Evolutionary conservation across 2,329 filamentous ascomycete species (phyloP), one percentile per base, ranked within the genome.

Genomic region (Colletotrichum lini): DNA sequence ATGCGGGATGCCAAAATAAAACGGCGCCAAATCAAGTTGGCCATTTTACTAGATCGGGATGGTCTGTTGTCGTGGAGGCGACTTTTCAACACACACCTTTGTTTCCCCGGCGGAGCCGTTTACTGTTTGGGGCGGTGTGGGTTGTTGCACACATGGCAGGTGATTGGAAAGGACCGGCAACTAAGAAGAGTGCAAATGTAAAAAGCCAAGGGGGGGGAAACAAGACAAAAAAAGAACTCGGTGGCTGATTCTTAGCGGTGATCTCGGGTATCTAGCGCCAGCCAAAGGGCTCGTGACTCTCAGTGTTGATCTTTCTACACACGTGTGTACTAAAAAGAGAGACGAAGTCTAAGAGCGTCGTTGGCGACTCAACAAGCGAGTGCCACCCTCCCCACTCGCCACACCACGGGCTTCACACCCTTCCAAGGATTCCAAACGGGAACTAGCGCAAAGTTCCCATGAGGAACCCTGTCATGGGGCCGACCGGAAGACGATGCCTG

Each of bases 371-470:
- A 38, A 38, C 35, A 53, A 16, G 56, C 42, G 45, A 62, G 58
- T 69, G 53, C 65, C 59, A 69, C 59, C 53, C 65, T 56, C 67
- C 54, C 70, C 70, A 72, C 70, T 65, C 50, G 50, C 67, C 66
- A 61, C 61, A 50, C 67, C 66, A 61, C 61, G 50, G 62, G 61
- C 67, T 71, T 61, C 60, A 70, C 69, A 69, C 69, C 60, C 69
- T 35, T 63, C 67, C 60, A 60, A 61, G 70, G 61, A 65, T 65
- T 56, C 70, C 49, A 54, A 71, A 72, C 70, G 70, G 70, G 59
- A 64, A 72, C 70, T 72, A 72, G 70, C 70, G 70, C 70, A 70
- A 65, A 38, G 66, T 65, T 58, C 44, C 70, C 70, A 61, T 66
- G 12, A 57, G 42, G 57, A 70, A 72, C 70, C 65, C 67, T 69